phyloP scores from a whole-genome alignment of 495 filamentous ascomycete genomes.

The Trichoderma gamsii region DNA sequence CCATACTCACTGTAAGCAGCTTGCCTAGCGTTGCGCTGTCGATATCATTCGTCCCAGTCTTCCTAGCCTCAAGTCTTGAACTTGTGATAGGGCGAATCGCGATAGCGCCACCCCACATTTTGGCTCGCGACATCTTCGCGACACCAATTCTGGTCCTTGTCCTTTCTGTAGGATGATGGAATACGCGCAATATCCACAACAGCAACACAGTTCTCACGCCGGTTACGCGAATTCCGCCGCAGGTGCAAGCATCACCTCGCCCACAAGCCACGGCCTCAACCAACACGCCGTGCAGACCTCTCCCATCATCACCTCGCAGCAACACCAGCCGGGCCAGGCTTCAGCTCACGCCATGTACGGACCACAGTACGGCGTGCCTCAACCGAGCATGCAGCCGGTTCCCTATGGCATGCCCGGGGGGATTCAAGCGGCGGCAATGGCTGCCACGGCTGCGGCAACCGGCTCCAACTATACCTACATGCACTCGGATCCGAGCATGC shows the following conservation, averaged over 20 bases:
- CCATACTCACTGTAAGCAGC: background rate
- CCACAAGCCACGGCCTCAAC: conserved; percentile 49
- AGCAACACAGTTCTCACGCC: conserved; percentile 52
- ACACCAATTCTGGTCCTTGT: conserved; percentile 10
- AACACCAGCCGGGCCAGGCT: conserved; percentile 46
- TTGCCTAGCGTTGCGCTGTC: conserved; percentile 7
- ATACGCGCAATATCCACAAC: conserved; percentile 63
- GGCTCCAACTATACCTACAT: conserved; percentile 55
- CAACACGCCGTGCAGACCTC: conserved; percentile 53
- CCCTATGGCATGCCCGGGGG: conserved; percentile 49
- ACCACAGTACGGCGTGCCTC: conserved; percentile 50
- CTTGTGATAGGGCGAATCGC: conserved; percentile 10
- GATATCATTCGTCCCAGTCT: background rate
- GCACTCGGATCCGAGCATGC: conserved; percentile 47
- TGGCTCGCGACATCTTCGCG: conserved; percentile 13
- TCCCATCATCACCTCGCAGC: conserved; percentile 56
- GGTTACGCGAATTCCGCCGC: conserved; percentile 7
- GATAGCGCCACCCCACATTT: conserved; percentile 13
- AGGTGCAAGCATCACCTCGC: conserved; percentile 49
- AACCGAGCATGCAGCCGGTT: conserved; percentile 45
- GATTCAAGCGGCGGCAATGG: conserved; percentile 63
- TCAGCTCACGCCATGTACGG: conserved; percentile 56
- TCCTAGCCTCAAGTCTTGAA: conserved; percentile 2
- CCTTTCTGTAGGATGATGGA: conserved; percentile 51
- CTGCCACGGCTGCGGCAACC: conserved; percentile 61